phyloP scores from a whole-genome alignment of 108 stramenopile genomes.

The Pseudonitzschia pungens region DNA sequence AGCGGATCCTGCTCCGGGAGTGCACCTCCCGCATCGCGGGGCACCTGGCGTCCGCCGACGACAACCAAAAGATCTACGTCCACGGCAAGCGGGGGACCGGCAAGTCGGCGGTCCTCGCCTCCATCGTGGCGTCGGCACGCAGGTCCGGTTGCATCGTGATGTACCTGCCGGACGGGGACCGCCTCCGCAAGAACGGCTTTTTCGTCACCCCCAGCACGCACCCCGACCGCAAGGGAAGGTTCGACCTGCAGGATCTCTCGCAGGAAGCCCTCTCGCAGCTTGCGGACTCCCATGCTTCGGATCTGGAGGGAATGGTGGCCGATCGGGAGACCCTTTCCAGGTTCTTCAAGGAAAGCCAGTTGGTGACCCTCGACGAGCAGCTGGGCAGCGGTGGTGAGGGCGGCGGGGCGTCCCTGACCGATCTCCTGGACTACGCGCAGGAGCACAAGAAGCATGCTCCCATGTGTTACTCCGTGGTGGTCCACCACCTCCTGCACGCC shows the following conservation, averaged over 20 bases:
- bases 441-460: conserved; percentile 52
- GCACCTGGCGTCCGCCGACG: conserved; percentile 6
- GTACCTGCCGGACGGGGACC: conserved; percentile 76
- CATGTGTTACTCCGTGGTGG: conserved; percentile 62
- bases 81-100: conserved; percentile 67
- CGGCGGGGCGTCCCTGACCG: conserved; percentile 36
- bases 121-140: conserved; percentile 78
- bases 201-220: conserved; percentile 59
- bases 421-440: conserved; percentile 52
- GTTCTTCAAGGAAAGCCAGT: conserved; percentile 58
- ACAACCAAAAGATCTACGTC: conserved; percentile 44
- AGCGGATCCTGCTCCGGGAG: conserved; percentile 72
- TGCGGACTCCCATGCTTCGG: conserved; percentile 50
- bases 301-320: conserved; percentile 41
- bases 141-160: conserved; percentile 72
- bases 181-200: conserved; percentile 64
- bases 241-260: conserved; percentile 72
- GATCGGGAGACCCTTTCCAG: conserved; percentile 41
- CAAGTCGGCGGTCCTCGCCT: conserved; percentile 70
- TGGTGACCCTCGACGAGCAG: conserved; percentile 37
- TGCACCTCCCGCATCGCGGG: conserved; percentile 55
- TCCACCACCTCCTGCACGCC: conserved; percentile 67
- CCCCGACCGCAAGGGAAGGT: conserved; percentile 52
- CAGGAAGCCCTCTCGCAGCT: conserved; percentile 61
- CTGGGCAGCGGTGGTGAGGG: not conserved